Base-by-base conservation (phyloP, 768 basidiomycete genomes). In the Russula dissimulans region DNA sequence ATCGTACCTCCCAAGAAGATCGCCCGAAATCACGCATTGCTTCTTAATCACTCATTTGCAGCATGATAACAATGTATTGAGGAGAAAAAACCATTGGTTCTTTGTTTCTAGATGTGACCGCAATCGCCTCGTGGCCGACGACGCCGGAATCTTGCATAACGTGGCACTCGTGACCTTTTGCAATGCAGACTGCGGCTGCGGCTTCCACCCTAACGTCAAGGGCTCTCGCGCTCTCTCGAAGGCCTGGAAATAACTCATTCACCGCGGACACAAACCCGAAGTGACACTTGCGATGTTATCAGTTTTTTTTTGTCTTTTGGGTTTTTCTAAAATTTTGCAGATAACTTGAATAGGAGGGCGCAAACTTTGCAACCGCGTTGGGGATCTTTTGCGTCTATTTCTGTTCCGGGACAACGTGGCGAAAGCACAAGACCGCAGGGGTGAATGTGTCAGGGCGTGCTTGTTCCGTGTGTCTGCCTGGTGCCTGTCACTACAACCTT, bases 81-180 rank as follows among this genome's bases (percentile, higher is more conserved):
- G 12, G 34, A 15, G 8, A 51, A 32, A 3, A 5, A 41, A 12
- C 7, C 47, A n/a, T 11, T 32, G 47, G 15, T 60, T 39, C 42
- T 46, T 29, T 56, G 39, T 32, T 31, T 39, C 42, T 36, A 3
- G 22, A 46, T 44, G 14, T 49, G 38, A 34, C 34, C 9, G 36
- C 36, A 12, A 26, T 17, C 17, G 60, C 60, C 60, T 61, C 60
- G 54, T 56, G 60, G 48, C 54, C 60, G 54, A 46, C 48, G 36
- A 56, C 39, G 34, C 54, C 59, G 54, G 52, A 44, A 11, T 36
- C 10, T 50, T 43, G 34, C 55, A 39, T 36, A 18, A 60, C 48
- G 31, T 15, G 38, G 52, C 47, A 26, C 59, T 48, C 39, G 32
- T 36, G 54, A 38, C 18, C 18, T 11, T 55, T 55, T 29, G 53